Evolutionary conservation across 2,329 filamentous ascomycete genomes (phyloP).

Genomic region (Rhynchosporium graminicola): DNA sequence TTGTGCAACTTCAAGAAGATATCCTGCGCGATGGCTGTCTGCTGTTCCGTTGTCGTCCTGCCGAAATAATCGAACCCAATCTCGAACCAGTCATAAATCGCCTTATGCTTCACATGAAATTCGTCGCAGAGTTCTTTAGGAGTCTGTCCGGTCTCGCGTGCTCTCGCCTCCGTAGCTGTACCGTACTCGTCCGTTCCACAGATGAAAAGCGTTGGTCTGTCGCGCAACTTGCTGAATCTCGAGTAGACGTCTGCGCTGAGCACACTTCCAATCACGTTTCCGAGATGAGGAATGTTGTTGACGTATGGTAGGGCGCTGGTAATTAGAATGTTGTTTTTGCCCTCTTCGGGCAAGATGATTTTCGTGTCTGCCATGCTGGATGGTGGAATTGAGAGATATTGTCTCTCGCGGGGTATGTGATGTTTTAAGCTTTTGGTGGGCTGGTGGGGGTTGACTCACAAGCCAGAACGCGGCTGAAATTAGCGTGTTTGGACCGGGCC

Average conservation of each 20-base stretch:
- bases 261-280: conserved; percentile 85
- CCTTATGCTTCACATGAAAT: conserved; percentile 86
- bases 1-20: conserved; percentile 87
- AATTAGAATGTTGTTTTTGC: conserved; percentile 84
- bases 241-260: conserved; percentile 87
- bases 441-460: conserved; percentile 25
- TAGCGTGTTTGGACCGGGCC: background rate
- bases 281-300: conserved; percentile 78
- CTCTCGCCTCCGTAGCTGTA: conserved; percentile 94
- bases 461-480: conserved; percentile 18
- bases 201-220: conserved; percentile 77
- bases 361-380: conserved; percentile 34
- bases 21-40: conserved; percentile 90
- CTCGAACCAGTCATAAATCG: conserved; percentile 94
- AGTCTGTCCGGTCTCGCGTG: conserved; percentile 81
- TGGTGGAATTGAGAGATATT: conserved; percentile 17
- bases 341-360: conserved; percentile 64
- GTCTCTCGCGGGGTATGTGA: conserved; percentile 16
- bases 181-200: conserved; percentile 95
- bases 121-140: conserved; percentile 87
- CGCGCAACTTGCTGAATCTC: conserved; percentile 77
- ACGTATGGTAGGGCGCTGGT: conserved; percentile 91
- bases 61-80: conserved; percentile 95
- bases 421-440: conserved; percentile 12
- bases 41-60: conserved; percentile 82